Base-by-base conservation (phyloP, 768 basidiomycete species). In the Tremella yokohamensis region DNA sequence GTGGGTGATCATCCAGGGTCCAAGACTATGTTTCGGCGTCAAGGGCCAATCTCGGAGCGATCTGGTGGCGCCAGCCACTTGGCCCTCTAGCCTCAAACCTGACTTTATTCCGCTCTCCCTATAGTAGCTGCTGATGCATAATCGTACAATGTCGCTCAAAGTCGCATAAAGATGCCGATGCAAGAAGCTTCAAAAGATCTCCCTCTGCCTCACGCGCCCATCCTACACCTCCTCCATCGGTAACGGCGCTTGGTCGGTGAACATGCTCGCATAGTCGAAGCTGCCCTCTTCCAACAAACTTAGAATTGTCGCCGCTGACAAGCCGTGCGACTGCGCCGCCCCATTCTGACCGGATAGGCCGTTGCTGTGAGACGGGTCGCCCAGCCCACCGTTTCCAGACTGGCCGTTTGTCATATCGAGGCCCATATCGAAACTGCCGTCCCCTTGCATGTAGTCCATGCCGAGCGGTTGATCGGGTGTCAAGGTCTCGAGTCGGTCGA, bases 221-320 rank as follows among this genome's bases (percentile, higher is more conserved):
- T n/a, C 15, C 15, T 45, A 22, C 49, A 16, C 49, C n/a, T 29
- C 49, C 15, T 58, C 57, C 54, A 60, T 60, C n/a, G 51, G 44
- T 37, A 64, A 24, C 22, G 63, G 63, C 44, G 72, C 72, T 49
- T 73, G 72, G 60, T 73, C 72, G 16, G 69, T 70, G 47, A 73
- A 73, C 45, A 73, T 68, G 37, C 61, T 58, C 25, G 67, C 65
- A 58, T 73, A 73, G 48, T 73, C 72, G 49, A 76, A 76, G 9
- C 65, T 69, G 9, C 75, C 75, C 59, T 76, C 70, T 55, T 74
- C 73, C 62, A 76, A 60, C 18, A 76, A 39, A 25, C 64, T 61
- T 25, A 76, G 54, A 29, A 76, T 76, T 1, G 75, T 70, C 8
- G 73, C 72, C 12, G 75, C 75, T 20, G 75, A 76, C 56, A 73